Conservation (phyloP, 192 early-diverging fungal genomes). For the Paraglomus brasilianum region DNA sequence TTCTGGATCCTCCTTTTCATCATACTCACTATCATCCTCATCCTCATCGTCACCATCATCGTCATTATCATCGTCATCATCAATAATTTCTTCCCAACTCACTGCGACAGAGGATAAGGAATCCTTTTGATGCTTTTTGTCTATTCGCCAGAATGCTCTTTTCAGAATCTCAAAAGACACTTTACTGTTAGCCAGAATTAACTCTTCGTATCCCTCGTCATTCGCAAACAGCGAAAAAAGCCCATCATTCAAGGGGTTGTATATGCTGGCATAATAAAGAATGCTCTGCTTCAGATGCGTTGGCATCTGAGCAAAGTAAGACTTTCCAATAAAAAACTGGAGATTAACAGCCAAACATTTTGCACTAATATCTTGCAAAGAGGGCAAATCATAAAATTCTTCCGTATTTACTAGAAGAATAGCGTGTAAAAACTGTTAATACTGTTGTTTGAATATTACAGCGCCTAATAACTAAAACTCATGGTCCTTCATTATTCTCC, state of each 20-base stretch:
- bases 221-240: constrained; percentile 9
- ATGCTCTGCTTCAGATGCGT: constrained; percentile 29
- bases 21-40: too few species aligned
- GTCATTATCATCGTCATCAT: constrained; percentile 17
- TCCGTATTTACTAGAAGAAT: neutral
- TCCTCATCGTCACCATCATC: constrained; percentile 14
- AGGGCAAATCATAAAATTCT: neutral
- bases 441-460: too few species aligned
- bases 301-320: constrained; percentile 25
- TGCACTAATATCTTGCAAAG: constrained; percentile 7
- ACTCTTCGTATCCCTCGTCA: constrained; percentile 23
- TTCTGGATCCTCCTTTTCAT: too few species aligned
- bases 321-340: neutral
- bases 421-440: neutral
- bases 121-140: constrained; percentile 12
- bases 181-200: constrained; percentile 19
- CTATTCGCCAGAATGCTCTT: constrained; percentile 23
- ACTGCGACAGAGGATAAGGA: too few species aligned
- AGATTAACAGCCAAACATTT: constrained; percentile 24
- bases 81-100: neutral
- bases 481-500: too few species aligned
- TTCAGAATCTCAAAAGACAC: constrained; percentile 14
- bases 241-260: constrained; percentile 18
- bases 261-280: constrained; percentile 9
- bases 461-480: neutral